Conservation (phyloP, 768 basidiomycete species). For the Daedaleopsis sinensis region DNA sequence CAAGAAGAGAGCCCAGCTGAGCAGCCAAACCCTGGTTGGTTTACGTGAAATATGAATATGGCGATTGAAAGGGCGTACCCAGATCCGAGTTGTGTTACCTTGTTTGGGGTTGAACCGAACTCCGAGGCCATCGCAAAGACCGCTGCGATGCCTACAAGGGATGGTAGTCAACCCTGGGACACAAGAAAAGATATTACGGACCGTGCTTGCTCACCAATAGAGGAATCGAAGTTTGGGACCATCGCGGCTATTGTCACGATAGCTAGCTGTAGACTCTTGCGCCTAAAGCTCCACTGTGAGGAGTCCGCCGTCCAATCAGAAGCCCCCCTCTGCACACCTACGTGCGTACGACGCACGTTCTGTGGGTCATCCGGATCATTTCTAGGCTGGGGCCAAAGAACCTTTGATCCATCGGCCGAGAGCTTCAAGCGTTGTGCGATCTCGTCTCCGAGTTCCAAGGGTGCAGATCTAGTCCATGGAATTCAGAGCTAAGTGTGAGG, state of each 20-base stretch:
- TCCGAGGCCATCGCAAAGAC: slow-evolving; percentile 60
- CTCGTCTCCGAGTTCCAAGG: slow-evolving; percentile 54
- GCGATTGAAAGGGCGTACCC: slow-evolving; percentile 29
- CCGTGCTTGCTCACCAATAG: slow-evolving; percentile 45
- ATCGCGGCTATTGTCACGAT: slow-evolving; percentile 66
- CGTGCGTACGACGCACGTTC: slow-evolving; percentile 40
- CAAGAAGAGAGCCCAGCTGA: slow-evolving; percentile 66
- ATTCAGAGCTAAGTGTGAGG: neutral
- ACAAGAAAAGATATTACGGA: neutral
- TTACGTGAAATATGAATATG: too few relatives aligned
- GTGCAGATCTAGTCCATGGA: neutral
- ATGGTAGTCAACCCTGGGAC: neutral
- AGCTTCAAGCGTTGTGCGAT: slow-evolving; percentile 60
- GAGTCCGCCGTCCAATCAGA: too few relatives aligned
- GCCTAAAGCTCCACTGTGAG: slow-evolving; percentile 49
- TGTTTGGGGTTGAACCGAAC: slow-evolving; percentile 55
- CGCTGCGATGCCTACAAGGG: slow-evolving; percentile 51
- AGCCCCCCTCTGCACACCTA: too few relatives aligned
- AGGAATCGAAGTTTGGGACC: slow-evolving; percentile 68
- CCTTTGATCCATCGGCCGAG: slow-evolving; percentile 54
- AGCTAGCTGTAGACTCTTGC: slow-evolving; percentile 56
- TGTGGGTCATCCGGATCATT: slow-evolving; percentile 67
- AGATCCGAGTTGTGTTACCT: slow-evolving; percentile 63
- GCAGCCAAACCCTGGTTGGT: too few relatives aligned
- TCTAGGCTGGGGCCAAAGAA: slow-evolving; percentile 73